Conservation (phyloP, 306 rosid genomes). For the Vicia sativa region DNA sequence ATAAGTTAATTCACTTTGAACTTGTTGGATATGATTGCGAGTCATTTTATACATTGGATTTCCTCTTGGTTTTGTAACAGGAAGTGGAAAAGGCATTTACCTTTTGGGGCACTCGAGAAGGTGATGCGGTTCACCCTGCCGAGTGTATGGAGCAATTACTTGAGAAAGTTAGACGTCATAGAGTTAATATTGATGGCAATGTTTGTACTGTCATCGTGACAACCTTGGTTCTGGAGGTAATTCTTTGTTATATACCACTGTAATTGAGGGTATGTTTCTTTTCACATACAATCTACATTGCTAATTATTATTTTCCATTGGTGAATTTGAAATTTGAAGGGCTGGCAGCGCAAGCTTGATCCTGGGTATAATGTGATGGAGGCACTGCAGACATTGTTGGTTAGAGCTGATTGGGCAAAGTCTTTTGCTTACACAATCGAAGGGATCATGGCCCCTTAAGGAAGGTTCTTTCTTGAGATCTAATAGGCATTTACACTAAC, state of each 20-base stretch:
- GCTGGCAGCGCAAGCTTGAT: constrained; percentile 98
- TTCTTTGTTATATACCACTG: constrained; percentile 1
- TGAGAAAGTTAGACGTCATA: constrained; percentile 93
- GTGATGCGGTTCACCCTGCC: constrained; percentile 92
- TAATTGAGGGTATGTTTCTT: background rate
- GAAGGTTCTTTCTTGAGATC: constrained; percentile 33
- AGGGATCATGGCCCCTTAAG: constrained; percentile 90
- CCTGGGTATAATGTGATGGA: constrained; percentile 89
- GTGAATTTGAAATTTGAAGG: constrained; percentile 55
- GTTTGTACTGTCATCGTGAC: constrained; percentile 98
- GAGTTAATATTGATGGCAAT: constrained; percentile 95
- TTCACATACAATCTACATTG: background rate
- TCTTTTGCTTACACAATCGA: constrained; percentile 90
- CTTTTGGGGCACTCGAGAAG: constrained; percentile 98
- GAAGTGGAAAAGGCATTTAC: constrained; percentile 79
- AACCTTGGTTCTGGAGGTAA: constrained; percentile 91
- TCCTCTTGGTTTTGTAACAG: constrained; percentile 50
- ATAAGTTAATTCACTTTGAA: background rate
- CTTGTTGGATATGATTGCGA: constrained; percentile 21
- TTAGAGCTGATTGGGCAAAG: constrained; percentile 94
- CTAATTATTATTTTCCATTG: constrained; percentile 26
- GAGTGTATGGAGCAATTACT: constrained; percentile 98
- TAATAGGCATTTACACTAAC: background rate
- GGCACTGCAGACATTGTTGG: constrained; percentile 85
- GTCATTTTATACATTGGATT: background rate